Conservation (phyloP, 768 basidiomycete genomes). For the Porpolomopsis calyptriformis region DNA sequence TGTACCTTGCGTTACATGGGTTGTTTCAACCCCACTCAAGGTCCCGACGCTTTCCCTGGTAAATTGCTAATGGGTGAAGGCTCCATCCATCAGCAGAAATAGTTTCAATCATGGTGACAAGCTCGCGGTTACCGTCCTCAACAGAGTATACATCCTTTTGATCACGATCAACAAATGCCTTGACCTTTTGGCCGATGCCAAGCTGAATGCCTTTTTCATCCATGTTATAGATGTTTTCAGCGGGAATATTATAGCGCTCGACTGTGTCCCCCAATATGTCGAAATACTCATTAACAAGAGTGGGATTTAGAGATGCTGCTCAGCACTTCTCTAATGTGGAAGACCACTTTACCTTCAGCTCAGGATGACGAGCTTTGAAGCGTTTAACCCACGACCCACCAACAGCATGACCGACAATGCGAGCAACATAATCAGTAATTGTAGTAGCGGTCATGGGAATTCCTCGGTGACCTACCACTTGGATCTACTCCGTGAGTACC, state of each 20-base stretch:
- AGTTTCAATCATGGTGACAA: constrained; percentile 34
- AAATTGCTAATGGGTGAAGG: constrained; percentile 3
- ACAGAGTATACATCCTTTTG: constrained; percentile 14
- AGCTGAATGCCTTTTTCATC: constrained; percentile 23
- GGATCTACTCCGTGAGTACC: constrained; percentile 18
- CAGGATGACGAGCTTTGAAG: constrained; percentile 9
- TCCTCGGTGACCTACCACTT: constrained; percentile 11
- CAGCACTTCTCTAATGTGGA: constrained; percentile 7
- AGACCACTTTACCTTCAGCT: constrained; percentile 16
- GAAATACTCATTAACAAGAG: constrained; percentile 20
- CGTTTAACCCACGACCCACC: constrained; percentile 6
- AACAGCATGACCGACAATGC: constrained; percentile 9
- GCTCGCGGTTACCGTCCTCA: constrained; percentile 24
- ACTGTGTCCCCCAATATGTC: constrained; percentile 14
- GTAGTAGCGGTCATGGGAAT: constrained; percentile 12
- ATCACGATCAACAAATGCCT: constrained; percentile 14
- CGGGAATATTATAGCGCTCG: constrained; percentile 15
- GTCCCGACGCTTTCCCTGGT: constrained; percentile 8
- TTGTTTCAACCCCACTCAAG: constrained; percentile 11
- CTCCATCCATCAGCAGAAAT: constrained; percentile 25
- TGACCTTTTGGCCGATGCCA: constrained; percentile 14
- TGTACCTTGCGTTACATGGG: constrained; percentile 12
- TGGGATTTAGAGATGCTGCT: constrained; percentile 23
- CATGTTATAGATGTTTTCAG: constrained; percentile 23
- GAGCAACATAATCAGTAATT: constrained; percentile 12